These are phyloP conservation scores for Eucalyptus decipiens DNA, from an alignment of 345 rosid genomes.

Conservation along the genomic window DNA sequence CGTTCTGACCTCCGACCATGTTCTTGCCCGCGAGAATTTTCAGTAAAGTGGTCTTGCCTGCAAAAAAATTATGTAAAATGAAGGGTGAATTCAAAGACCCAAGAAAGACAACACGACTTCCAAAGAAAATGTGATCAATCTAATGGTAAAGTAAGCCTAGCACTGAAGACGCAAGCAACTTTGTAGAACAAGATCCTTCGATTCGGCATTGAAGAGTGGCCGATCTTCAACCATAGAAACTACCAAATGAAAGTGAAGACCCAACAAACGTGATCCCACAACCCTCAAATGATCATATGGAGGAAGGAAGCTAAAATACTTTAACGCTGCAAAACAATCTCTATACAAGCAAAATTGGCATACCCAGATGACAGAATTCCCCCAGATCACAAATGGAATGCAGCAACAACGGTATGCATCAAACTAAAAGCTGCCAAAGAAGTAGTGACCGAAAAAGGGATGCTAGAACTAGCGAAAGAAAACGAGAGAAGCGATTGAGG, in stretches of 20 bases:
- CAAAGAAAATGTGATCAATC: not conserved
- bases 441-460: not conserved
- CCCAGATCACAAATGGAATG: not conserved
- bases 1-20: constrained; percentile 87
- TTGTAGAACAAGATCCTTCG: not conserved
- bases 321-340: not conserved
- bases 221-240: not conserved
- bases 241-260: fast-evolving
- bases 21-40: constrained; percentile 88
- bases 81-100: not conserved
- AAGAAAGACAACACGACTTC: not conserved
- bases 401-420: not conserved
- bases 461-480: not conserved
- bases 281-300: not conserved
- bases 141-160: not conserved
- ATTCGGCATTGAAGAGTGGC: not conserved
- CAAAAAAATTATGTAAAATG: not conserved
- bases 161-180: not conserved
- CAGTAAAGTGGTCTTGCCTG: constrained; percentile 87
- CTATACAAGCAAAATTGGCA: not conserved
- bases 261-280: not conserved
- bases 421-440: not conserved
- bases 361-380: not conserved
- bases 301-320: not conserved
- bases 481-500: not conserved